Evolutionary conservation across 2,329 filamentous ascomycete genomes (phyloP), one percentile per base, ranked within the genome.

Genomic region (Penicillium sp.): DNA sequence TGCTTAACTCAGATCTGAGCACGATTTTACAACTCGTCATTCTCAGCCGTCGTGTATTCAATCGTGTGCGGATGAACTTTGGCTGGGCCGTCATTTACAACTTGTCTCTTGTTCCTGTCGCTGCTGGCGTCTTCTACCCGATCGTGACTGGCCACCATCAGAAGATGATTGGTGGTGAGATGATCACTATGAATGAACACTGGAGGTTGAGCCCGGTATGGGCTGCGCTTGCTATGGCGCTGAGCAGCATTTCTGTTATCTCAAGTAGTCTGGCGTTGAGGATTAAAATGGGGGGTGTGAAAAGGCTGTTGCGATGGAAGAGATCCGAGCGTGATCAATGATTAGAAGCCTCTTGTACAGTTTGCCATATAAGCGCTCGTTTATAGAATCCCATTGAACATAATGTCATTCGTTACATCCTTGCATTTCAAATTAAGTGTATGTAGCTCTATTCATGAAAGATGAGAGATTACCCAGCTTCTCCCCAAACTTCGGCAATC

Each of bases 181-280:
- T 71, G 26, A 70, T 71, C 47, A 70, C 62, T 61, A 74, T 76
- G 35, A 65, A 75, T 63, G 71, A 71, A 12, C 79, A 80, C 55
- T 83, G 80, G 79, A 73, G 81, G 37, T 62, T 84, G 9, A 80
- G 80, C 65, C 82, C 82, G 0, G 82, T 83, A 6, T 97, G 93
- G 93, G 94, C 93, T 5, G 90, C 89, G 67, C 78, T 97, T 74
- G 93, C 93, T 0, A 98, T 97, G 94, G 94, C 94, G 28, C 78
- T 93, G 76, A 97, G 93, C 77, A 94, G 91, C 76, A 89, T 97
- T 68, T 95, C 91, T 72, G 93, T 98, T 50, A 90, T 97, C 55
- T 79, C 87, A 73, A 96, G 92, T 75, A 94, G 91, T 79, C 78
- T 97, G 71, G 83, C 88, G 54, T 77, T 97, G 79, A 86, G 89